A percentile compares a stretch with the other conserved stretches of the same genome.
These are phyloP conservation scores for Ophiocordyceps camponoti-rufipedis DNA, from an alignment of 2,329 filamentous ascomycete species.

Conservation along the genomic window DNA sequence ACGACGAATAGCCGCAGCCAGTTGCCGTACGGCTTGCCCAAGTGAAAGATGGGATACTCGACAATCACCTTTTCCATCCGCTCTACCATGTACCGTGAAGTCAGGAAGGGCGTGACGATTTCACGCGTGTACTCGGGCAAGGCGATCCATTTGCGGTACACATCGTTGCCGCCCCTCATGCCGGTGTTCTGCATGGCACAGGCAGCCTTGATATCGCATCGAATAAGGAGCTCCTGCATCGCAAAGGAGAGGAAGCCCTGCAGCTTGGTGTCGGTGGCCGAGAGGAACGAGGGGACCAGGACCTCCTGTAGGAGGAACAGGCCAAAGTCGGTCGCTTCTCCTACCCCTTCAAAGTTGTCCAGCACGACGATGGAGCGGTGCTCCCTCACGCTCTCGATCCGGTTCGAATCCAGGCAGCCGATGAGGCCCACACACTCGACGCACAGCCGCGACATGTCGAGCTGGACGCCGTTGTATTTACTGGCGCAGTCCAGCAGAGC, in stretches of 20 bases:
- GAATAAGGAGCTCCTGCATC: slow-evolving; percentile 78
- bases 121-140: slow-evolving; percentile 65
- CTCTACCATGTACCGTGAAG: slow-evolving; percentile 62
- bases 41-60: slow-evolving; percentile 62
- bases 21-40: slow-evolving; percentile 48
- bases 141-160: slow-evolving; percentile 57
- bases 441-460: slow-evolving; percentile 52
- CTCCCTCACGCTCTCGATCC: slow-evolving; percentile 62
- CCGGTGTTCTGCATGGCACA: slow-evolving; percentile 22
- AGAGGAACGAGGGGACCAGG: slow-evolving; percentile 79
- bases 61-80: slow-evolving; percentile 36
- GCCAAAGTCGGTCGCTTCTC: slow-evolving; percentile 73
- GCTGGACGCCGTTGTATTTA: slow-evolving; percentile 52
- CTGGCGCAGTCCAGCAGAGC: slow-evolving; percentile 72
- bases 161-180: slow-evolving; percentile 30
- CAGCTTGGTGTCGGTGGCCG: slow-evolving; percentile 68
- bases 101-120: slow-evolving; percentile 73
- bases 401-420: slow-evolving; percentile 81
- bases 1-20: slow-evolving; percentile 73
- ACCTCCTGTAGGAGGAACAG: slow-evolving; percentile 74
- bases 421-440: slow-evolving; percentile 74
- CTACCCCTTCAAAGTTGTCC: slow-evolving; percentile 63
- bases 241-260: slow-evolving; percentile 87
- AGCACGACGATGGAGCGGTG: slow-evolving; percentile 71
- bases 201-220: slow-evolving; percentile 51